Percentiles rank a stretch among this genome's conserved stretches.
These are phyloP conservation scores for Ophiostoma populinum DNA, from an alignment of 2,329 filamentous ascomycete species.

Conservation along the genomic window DNA sequence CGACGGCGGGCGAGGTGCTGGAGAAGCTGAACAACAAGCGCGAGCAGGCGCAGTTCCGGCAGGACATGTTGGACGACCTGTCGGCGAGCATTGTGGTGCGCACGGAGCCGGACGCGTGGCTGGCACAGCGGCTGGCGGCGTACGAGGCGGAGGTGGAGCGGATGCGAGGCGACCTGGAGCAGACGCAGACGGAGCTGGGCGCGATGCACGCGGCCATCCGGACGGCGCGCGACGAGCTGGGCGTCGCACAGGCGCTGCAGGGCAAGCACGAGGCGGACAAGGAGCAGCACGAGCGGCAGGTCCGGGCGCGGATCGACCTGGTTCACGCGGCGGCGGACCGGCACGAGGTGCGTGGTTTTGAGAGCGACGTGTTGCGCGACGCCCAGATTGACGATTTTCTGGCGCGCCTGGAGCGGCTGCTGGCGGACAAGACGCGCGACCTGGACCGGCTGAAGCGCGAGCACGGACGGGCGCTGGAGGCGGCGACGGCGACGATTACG, in stretches of 20 bases:
- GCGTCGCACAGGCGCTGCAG: constrained; percentile 41
- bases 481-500: constrained; percentile 54
- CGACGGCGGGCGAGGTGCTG: constrained; percentile 57
- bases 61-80: constrained; percentile 53
- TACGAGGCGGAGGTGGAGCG: constrained; percentile 60
- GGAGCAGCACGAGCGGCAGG: constrained; percentile 67
- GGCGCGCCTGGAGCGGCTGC: constrained; percentile 55
- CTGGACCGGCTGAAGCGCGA: constrained; percentile 53
- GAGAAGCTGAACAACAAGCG: constrained; percentile 60
- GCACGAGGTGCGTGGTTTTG: constrained; percentile 72
- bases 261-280: constrained; percentile 76
- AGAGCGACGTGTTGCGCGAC: constrained; percentile 54
- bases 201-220: constrained; percentile 38
- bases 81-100: constrained; percentile 52
- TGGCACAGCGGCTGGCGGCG: constrained; percentile 54
- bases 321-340: constrained; percentile 60
- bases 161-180: constrained; percentile 44
- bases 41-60: constrained; percentile 52
- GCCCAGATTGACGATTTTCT: constrained; percentile 59
- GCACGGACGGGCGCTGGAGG: constrained; percentile 54
- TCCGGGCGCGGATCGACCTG: constrained; percentile 52
- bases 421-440: constrained; percentile 61
- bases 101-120: constrained; percentile 57
- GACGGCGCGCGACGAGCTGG: constrained; percentile 27
- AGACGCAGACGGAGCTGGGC: constrained; percentile 45